Conservation (phyloP, 1,139 yeast species). For the Protomyces inundatus region DNA sequence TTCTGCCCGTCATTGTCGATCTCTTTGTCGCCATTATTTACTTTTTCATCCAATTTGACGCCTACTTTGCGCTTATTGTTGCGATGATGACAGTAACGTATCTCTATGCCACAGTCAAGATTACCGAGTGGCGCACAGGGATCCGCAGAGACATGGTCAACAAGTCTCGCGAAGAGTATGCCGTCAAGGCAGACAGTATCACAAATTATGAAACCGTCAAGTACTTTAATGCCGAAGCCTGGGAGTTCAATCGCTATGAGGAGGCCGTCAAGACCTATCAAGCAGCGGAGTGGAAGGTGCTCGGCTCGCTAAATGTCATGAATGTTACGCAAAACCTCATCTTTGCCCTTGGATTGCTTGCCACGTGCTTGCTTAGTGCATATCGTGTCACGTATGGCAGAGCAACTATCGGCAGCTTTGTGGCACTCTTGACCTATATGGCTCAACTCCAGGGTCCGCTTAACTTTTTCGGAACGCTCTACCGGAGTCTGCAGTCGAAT, state of each 20-base stretch:
- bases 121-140: slow-evolving; percentile 92
- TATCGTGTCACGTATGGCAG: slow-evolving; percentile 77
- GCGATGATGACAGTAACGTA: slow-evolving; percentile 78
- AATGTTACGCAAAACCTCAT: slow-evolving; percentile 89
- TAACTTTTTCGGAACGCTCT: slow-evolving; percentile 31
- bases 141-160: slow-evolving; percentile 84
- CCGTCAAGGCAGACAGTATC: slow-evolving; percentile 85
- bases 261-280: slow-evolving; percentile 69
- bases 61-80: slow-evolving; percentile 82
- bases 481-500: slow-evolving; percentile 31
- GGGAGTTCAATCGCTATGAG: slow-evolving; percentile 76
- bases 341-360: slow-evolving; percentile 83
- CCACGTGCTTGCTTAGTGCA: slow-evolving; percentile 97
- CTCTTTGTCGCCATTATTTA: slow-evolving; percentile 68
- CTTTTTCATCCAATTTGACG: slow-evolving; percentile 82
- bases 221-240: slow-evolving; percentile 82
- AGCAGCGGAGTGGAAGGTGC: slow-evolving; percentile 77
- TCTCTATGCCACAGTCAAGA: slow-evolving; percentile 74
- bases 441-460: slow-evolving; percentile 70
- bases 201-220: slow-evolving; percentile 92
- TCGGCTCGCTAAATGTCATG: slow-evolving; percentile 81
- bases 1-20: slow-evolving; percentile 84
- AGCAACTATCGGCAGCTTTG: slow-evolving; percentile 88
- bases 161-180: slow-evolving; percentile 93
- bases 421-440: slow-evolving; percentile 49